Evolutionary conservation across 441 rosid species (phyloP).

Genomic region (Caryocar brasiliense): DNA sequence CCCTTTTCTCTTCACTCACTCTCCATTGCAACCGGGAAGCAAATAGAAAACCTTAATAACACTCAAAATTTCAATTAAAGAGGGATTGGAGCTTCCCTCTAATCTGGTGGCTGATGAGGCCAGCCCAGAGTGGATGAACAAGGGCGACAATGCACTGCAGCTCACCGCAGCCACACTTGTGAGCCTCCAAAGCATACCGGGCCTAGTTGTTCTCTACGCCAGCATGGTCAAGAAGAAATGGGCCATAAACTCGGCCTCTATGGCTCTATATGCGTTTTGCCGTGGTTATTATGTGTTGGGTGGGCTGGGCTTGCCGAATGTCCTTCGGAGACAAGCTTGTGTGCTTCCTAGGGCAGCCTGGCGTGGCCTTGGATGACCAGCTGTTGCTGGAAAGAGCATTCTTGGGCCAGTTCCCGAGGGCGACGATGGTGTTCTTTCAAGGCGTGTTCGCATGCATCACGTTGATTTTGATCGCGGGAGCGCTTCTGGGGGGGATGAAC

Average conservation of each 20-base stretch:
- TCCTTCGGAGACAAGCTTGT: constrained; percentile 31
- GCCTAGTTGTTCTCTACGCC: constrained; percentile 48
- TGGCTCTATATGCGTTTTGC: constrained; percentile 59
- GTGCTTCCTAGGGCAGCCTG: constrained; percentile 35
- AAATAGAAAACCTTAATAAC: background rate
- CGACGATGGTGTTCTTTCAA: constrained; percentile 43
- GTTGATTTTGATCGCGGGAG: constrained; percentile 41
- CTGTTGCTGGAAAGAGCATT: constrained; percentile 15
- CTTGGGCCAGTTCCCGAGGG: constrained; percentile 25
- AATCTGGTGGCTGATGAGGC: constrained; percentile 28
- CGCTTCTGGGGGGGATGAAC: constrained; percentile 48
- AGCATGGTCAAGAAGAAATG: constrained; percentile 45
- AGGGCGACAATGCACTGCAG: constrained; percentile 57
- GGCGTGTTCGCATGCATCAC: constrained; percentile 47
- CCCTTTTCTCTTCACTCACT: background rate
- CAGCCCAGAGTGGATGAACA: constrained; percentile 42
- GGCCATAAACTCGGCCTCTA: constrained; percentile 54
- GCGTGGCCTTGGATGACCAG: constrained; percentile 22
- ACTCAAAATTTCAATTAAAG: no score
- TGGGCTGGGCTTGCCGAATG: constrained; percentile 49
- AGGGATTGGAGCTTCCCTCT: constrained; percentile 26
- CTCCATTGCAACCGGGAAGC: background rate
- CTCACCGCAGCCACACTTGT: constrained; percentile 52
- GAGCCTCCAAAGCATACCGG: constrained; percentile 47
- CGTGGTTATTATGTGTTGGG: constrained; percentile 36